These are phyloP conservation scores for Mycena polygramma DNA, from an alignment of 768 basidiomycete species.

Conservation along the genomic window DNA sequence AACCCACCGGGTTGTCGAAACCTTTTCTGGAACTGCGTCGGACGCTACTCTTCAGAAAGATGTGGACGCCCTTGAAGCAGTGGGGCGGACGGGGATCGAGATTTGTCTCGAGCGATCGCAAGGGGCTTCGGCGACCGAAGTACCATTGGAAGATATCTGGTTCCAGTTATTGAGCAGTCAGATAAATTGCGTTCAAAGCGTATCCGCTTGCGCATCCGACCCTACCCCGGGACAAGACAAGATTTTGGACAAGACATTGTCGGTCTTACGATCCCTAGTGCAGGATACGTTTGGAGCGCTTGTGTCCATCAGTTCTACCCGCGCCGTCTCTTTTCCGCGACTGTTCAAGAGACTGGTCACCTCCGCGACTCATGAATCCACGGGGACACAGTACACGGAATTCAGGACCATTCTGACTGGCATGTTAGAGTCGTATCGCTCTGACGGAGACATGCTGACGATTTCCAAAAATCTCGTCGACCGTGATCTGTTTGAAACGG, in stretches of 20 bases:
- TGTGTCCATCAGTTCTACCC: constrained; percentile 85
- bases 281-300: constrained; percentile 88
- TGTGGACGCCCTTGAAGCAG: constrained; percentile 65
- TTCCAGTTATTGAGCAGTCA: constrained; percentile 87
- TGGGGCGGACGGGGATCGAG: constrained; percentile 71
- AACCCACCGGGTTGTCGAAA: constrained; percentile 57
- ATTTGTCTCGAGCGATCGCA: constrained; percentile 81
- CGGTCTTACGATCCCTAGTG: constrained; percentile 77
- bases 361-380: constrained; percentile 64
- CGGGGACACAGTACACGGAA: constrained; percentile 85
- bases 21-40: constrained; percentile 44
- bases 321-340: constrained; percentile 88
- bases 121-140: constrained; percentile 51
- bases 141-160: constrained; percentile 88
- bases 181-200: constrained; percentile 80
- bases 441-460: constrained; percentile 89
- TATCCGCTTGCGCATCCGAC: constrained; percentile 61
- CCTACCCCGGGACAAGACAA: constrained; percentile 26
- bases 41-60: constrained; percentile 48
- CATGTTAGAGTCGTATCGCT: constrained; percentile 96
- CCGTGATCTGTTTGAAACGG: constrained; percentile 83
- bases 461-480: constrained; percentile 88
- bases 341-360: constrained; percentile 94
- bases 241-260: constrained; percentile 51
- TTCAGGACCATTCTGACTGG: constrained; percentile 91